Evolutionary conservation across 257 asterid species (phyloP).

Genomic region (Fraxinus cuspidata): DNA sequence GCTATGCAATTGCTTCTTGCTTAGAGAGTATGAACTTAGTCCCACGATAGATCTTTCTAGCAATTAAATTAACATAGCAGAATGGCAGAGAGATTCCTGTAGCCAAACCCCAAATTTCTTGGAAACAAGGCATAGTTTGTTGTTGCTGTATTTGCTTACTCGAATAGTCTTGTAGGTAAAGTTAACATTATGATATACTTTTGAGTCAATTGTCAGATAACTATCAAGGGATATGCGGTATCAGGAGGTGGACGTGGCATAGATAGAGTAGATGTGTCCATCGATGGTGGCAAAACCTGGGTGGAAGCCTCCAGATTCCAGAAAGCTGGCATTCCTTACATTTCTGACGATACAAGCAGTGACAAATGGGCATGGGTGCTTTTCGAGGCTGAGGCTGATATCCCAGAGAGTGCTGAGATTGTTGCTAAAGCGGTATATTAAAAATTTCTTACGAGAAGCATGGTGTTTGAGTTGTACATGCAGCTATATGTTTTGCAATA

Average conservation of each 20-base stretch:
- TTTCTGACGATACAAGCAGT: conserved; percentile 56
- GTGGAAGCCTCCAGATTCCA: conserved; percentile 81
- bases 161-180: conserved; percentile 4
- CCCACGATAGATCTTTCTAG: conserved; percentile 3
- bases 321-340: conserved; percentile 62
- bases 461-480: neutral
- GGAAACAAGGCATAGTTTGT: neutral
- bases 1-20: neutral
- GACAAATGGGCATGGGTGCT: conserved; percentile 99
- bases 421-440: conserved; percentile 89
- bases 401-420: conserved; percentile 61
- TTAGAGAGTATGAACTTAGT: neutral
- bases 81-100: neutral
- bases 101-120: neutral
- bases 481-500: neutral
- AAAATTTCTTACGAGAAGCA: conserved; percentile 2
- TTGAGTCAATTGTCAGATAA: conserved; percentile 49
- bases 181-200: conserved; percentile 10
- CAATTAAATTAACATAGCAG: conserved; percentile 5
- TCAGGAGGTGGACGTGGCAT: conserved; percentile 99
- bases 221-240: conserved; percentile 84
- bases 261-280: conserved; percentile 86
- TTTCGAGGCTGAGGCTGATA: conserved; percentile 78
- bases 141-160: conserved; percentile 2
- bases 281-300: conserved; percentile 92